A percentile compares a stretch with the other conserved stretches of the same genome.
These are phyloP conservation scores for Pterulicium gracile DNA, from an alignment of 1,284 basidiomycete species.

Conservation along the genomic window DNA sequence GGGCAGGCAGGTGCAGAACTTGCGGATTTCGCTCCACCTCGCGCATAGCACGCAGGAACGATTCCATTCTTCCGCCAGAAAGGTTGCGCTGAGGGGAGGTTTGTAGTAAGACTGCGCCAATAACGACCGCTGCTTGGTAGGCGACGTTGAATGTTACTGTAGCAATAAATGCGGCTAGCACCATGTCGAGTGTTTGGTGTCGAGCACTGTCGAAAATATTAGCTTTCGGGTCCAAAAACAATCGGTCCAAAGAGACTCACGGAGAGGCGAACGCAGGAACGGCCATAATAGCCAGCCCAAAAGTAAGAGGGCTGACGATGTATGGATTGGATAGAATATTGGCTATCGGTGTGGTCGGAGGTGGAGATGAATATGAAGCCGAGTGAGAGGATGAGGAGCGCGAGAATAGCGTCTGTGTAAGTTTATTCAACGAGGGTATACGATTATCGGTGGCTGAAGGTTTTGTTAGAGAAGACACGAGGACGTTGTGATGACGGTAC, in stretches of 20 bases:
- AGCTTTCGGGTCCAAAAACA: conserved; percentile 6
- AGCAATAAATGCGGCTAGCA: conserved; percentile 65
- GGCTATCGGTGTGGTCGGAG: conserved; percentile 24
- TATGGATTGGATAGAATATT: conserved; percentile 43
- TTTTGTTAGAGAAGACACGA: neutral
- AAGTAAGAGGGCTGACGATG: conserved; percentile 28
- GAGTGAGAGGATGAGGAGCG: conserved; percentile 18
- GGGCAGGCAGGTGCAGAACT: conserved; percentile 68
- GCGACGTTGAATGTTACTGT: conserved; percentile 71
- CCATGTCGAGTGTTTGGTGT: conserved; percentile 62
- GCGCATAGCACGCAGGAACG: conserved; percentile 66
- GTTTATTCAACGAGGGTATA: conserved; percentile 34
- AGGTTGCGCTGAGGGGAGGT: conserved; percentile 65
- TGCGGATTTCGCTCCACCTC: conserved; percentile 77
- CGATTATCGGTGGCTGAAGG: conserved; percentile 39
- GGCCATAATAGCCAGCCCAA: conserved; percentile 31
- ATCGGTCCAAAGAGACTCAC: conserved; percentile 27
- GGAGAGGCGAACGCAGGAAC: conserved; percentile 34
- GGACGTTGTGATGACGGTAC: conserved; percentile 16
- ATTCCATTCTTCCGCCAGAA: conserved; percentile 59
- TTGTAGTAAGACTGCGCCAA: conserved; percentile 78
- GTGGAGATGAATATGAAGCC: conserved; percentile 22
- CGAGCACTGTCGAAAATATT: conserved; percentile 28
- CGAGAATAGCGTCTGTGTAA: conserved; percentile 34
- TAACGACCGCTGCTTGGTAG: conserved; percentile 67